phyloP scores from a whole-genome alignment of 192 early-diverging fungal genomes.

The Backusella mclennaniae region DNA sequence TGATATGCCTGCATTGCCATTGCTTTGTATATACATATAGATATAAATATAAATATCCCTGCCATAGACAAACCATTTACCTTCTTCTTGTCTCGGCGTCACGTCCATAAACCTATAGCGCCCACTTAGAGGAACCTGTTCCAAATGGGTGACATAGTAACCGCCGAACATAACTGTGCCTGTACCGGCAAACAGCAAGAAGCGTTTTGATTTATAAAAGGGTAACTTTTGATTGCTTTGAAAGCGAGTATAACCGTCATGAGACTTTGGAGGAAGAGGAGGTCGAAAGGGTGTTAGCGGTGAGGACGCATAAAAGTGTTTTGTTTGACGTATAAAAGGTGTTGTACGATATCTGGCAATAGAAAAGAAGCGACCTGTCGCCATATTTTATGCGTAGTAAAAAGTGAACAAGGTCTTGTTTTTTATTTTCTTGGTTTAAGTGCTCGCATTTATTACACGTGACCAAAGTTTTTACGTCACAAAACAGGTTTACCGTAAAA shows the following conservation, averaged over 20 bases:
- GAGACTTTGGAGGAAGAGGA: not conserved
- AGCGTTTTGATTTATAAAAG: conserved; percentile 23
- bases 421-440: not conserved
- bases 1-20: conserved; percentile 73
- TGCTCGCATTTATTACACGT: not conserved
- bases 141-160: conserved; percentile 73
- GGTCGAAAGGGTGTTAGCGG: not conserved
- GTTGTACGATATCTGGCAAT: not conserved
- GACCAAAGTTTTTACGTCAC: not conserved
- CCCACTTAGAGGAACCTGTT: conserved; percentile 69
- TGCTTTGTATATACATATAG: not conserved
- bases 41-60: not conserved
- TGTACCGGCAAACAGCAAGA: conserved; percentile 30
- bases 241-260: not conserved
- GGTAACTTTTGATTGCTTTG: not conserved
- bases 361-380: not conserved
- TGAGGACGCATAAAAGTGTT: not conserved
- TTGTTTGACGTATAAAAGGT: not conserved
- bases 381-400: not conserved
- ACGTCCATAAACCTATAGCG: conserved; percentile 71
- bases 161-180: conserved; percentile 42
- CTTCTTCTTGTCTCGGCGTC: conserved; percentile 54
- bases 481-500: not conserved
- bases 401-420: not conserved
- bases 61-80: not conserved